These are phyloP conservation scores for Magnolia changhungtana DNA, from an alignment of 164 flowering plant species.

Conservation along the genomic window DNA sequence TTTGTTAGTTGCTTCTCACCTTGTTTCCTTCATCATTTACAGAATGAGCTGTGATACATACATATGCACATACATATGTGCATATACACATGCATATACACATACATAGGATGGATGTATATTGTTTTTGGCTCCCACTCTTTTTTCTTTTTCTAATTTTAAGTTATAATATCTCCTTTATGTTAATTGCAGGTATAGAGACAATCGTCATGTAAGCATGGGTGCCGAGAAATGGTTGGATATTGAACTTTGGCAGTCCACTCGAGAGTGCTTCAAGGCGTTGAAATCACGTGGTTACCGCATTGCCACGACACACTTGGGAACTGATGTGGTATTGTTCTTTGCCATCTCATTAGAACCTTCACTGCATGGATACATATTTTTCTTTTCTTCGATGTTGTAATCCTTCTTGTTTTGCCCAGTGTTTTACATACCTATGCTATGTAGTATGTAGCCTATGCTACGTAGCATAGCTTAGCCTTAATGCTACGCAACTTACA, in stretches of 20 bases:
- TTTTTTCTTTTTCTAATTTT: background rate
- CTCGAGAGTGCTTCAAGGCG: constrained; percentile 62
- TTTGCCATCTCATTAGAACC: background rate
- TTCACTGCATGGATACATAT: background rate
- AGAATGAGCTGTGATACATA: too few species aligned
- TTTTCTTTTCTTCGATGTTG: too few species aligned
- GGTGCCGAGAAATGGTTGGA: constrained; percentile 99
- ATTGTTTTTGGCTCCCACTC: background rate
- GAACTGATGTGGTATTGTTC: constrained; percentile 60
- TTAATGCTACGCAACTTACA: too few species aligned
- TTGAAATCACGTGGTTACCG: constrained; percentile 89
- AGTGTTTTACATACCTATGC: too few species aligned
- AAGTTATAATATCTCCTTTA: background rate
- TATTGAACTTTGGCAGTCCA: constrained; percentile 82
- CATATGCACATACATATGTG: too few species aligned
- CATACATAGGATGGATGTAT: background rate
- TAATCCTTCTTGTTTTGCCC: too few species aligned
- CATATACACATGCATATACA: background rate
- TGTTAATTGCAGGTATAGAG: constrained; percentile 55
- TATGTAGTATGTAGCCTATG: too few species aligned
- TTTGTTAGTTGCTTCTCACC: too few species aligned
- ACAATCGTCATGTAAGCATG: constrained; percentile 94
- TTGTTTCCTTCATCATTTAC: background rate
- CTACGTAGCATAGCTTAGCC: too few species aligned
- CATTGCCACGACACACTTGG: constrained; percentile 87